Evolutionary conservation across 2,329 filamentous ascomycete genomes (phyloP), one percentile per base, ranked within the genome.

Genomic region (Sporothrix pseudoabietina): DNA sequence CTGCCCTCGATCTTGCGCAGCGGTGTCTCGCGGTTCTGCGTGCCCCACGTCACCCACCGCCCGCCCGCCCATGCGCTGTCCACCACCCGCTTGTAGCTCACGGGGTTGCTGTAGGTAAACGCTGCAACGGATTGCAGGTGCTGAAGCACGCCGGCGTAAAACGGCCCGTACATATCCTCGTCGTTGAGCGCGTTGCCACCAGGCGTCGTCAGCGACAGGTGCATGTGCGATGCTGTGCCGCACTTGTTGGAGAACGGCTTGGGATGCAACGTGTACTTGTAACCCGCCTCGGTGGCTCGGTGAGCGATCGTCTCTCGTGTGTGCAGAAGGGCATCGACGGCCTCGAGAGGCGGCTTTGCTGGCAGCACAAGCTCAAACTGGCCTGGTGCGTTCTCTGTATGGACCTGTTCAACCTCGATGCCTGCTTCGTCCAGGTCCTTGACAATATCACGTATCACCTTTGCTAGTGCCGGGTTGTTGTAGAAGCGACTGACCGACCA

Each of bases 61-160:
- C 92, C 92, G n/a, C 92, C 92, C 0, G 92, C 87, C 93, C 92
- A 96, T 74, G 83, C 84, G n/a, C 92, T 87, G 71, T 94, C 90
- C 1, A 82, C 81, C 12, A 92, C 85, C 4, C 93, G 87, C 49
- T 87, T 87, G 80, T 96, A 96, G 79, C 90, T 93, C 0, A 85
- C 84, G 1, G 87, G 84, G 76, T 89, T 88, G 49, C 90, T 87
- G 77, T 93, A 88, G 0, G 88, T 89, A 73, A 96, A 90, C 0
- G 93, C 91, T 12, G 86, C 82, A n/a, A 96, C 82, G 2, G 89
- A 87, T 0, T 86, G 85, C 1, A 94, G 84, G 77, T 93, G 90
- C 12, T 83, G 80, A 7, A 96, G 82, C 0, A 97, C 84, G 0
- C 91, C 92, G 0, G 90, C 91, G 71, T 94, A 92, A 80, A 96